Conservation (phyloP, 2,329 filamentous ascomycete genomes). For the Colletotrichum phormii region DNA sequence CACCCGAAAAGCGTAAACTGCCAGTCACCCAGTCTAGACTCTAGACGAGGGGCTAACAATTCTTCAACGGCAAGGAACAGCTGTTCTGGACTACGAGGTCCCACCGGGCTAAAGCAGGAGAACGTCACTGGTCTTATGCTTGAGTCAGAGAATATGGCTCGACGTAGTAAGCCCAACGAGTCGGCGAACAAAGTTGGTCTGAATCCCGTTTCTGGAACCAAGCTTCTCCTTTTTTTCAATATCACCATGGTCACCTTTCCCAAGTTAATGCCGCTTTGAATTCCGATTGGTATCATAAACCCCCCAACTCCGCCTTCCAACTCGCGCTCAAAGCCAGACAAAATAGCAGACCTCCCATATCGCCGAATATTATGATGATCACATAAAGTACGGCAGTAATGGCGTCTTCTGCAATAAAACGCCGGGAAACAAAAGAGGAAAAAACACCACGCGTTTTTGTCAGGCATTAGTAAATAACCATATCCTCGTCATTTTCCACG, state of each 20-base stretch:
- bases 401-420: neutral
- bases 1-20: neutral
- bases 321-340: neutral
- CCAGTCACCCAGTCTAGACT: neutral
- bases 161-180: neutral
- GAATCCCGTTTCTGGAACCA: neutral
- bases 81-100: neutral
- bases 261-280: conserved; percentile 24
- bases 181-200: neutral
- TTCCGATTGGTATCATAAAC: conserved; percentile 30
- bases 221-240: neutral
- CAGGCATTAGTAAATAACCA: conserved; percentile 81
- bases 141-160: neutral
- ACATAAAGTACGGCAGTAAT: neutral
- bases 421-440: neutral
- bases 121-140: neutral
- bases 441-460: conserved; percentile 8
- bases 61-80: neutral
- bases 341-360: neutral
- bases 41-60: neutral
- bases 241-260: conserved; percentile 9
- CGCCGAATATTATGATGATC: neutral
- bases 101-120: neutral
- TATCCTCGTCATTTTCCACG: conserved; percentile 86
- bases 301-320: conserved; percentile 1